A percentile compares a stretch with the other conserved stretches of the same genome.
phyloP scores from a whole-genome alignment of 257 asterid genomes.

The Solanum chmielewskii region DNA sequence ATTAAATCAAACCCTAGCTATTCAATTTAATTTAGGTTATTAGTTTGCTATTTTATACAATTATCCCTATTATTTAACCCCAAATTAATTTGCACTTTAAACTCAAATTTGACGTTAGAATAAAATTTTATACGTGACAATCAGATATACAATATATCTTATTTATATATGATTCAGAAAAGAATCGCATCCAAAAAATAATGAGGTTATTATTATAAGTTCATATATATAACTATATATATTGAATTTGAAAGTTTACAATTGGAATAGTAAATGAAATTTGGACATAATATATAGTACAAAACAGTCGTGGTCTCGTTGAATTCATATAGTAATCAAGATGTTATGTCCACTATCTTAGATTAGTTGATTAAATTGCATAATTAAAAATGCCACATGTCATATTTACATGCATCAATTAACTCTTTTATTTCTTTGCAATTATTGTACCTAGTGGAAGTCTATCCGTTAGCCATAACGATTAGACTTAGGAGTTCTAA shows the following conservation, averaged over 20 bases:
- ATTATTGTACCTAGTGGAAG: not conserved
- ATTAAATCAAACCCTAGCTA: no score
- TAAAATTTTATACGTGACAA: not conserved
- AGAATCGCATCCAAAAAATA: not conserved
- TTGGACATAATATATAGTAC: not conserved
- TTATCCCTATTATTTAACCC: not conserved
- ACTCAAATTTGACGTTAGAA: not conserved
- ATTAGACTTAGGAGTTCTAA: not conserved
- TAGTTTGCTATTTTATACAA: no score
- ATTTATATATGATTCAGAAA: not conserved
- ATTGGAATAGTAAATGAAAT: not conserved
- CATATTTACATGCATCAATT: not conserved
- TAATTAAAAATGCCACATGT: not conserved
- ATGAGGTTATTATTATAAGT: not conserved
- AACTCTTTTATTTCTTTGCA: not conserved
- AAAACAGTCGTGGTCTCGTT: not conserved
- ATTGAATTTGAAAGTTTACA: not conserved
- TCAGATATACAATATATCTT: rapidly evolving
- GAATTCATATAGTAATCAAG: not conserved
- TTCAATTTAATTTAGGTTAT: no score
- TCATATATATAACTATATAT: not conserved
- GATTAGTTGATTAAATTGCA: not conserved
- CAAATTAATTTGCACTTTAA: not conserved
- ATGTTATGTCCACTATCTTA: not conserved
- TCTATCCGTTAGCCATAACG: not conserved